A percentile compares a stretch with the other conserved stretches of the same genome.
These are phyloP conservation scores for Aspergillus versicolor DNA, from an alignment of 2,329 filamentous ascomycete genomes.

Conservation along the genomic window DNA sequence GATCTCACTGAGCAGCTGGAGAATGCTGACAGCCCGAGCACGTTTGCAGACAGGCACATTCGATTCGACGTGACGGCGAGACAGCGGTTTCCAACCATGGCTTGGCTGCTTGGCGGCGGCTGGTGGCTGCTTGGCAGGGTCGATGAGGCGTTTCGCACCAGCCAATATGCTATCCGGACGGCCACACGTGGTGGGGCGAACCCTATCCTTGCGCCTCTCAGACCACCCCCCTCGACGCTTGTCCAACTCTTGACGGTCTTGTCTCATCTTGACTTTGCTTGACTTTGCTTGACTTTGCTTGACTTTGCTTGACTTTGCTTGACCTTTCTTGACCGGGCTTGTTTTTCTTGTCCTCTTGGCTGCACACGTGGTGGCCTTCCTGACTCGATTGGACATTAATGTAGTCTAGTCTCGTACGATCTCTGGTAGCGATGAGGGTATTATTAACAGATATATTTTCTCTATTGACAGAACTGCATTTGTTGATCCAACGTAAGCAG, in stretches of 20 bases:
- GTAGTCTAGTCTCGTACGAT: too few species aligned
- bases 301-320: neutral
- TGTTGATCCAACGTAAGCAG: too few species aligned
- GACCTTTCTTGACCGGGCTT: neutral
- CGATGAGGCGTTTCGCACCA: neutral
- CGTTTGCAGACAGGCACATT: neutral
- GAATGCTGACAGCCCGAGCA: neutral
- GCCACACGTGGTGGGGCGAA: neutral
- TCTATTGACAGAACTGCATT: too few species aligned
- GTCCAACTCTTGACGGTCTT: neutral
- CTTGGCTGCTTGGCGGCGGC: neutral
- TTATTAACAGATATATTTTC: too few species aligned
- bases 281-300: neutral
- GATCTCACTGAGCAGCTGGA: neutral
- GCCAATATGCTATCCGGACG: neutral
- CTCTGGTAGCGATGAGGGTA: too few species aligned
- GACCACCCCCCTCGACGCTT: neutral
- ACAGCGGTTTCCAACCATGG: neutral
- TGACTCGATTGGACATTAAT: neutral
- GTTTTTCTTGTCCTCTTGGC: neutral
- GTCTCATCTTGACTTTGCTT: neutral
- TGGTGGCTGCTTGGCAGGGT: neutral
- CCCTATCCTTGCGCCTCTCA: too few species aligned
- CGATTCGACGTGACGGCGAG: neutral
- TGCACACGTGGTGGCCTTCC: neutral